Evolutionary conservation across 2,329 filamentous ascomycete species (phyloP), one percentile per base, ranked within the genome.

Genomic region (Colletotrichum brevisporum): DNA sequence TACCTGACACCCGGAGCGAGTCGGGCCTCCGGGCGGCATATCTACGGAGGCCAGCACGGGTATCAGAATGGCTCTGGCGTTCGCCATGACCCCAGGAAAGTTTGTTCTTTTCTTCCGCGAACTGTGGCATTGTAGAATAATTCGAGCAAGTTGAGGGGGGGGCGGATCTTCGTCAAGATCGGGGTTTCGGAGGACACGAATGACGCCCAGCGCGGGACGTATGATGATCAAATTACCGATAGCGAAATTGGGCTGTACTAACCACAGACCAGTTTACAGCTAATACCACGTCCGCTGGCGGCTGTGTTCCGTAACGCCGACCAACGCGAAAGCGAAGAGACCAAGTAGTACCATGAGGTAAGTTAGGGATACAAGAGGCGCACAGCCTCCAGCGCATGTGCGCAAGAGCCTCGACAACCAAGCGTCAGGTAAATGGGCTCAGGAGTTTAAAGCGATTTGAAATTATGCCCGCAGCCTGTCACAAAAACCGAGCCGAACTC

Each of bases 181-280:
- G 54, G 62, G 24, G 15, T 26, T 15, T 56, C 55, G 55, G 45
- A 18, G 18, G 13, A 8, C 27, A 65, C 39, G 27, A 21, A 53
- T 43, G 21, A 36, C 31, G 31, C 31, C 31, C 48, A 54, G 31
- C 50, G 21, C 55, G 50, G 61, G 50, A 41, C 48, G 41, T 18
- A 31, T 9, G 50, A 48, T 24, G 39, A 55, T 55, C 41, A 51
- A 54, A 59, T 68, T 64, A 58, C 60, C 60, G 60, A 56, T 56
- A 55, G 50, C 45, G 55, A 60, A 21, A 66, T 39, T 65, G 41
- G 16, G 27, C 36, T 27, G 26, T 27, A 6, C 21, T 26, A 36
- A 36, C 8, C 8, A 36, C 5, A 36, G 31, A 8, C 31, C 31
- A 4, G 31, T 36, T 36, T 8, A 36, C 8, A 36, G 6, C 43